Evolutionary conservation across 306 rosid genomes (phyloP), one percentile per base, ranked within the genome.

Genomic region (Malus sieversii): DNA sequence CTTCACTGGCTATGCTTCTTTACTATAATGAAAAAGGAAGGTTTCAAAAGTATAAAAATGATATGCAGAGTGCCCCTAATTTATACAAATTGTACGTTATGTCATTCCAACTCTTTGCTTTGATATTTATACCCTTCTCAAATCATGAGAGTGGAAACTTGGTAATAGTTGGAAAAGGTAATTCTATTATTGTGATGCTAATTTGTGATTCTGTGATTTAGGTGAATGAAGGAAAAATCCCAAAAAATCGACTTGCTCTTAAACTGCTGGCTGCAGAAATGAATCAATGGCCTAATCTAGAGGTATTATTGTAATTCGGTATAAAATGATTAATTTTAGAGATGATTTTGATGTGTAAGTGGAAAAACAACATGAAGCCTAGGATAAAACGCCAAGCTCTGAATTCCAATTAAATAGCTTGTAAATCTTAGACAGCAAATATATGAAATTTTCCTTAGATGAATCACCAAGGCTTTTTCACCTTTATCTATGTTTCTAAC

Each of bases 141-240:
- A 35, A 75, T 16, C 58, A 58, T 33, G 48, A 32, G 27, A 58
- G 57, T 10, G 18, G 55, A 61, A 14, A 6, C 1, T 40, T 70
- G 60, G 16, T 75, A 27, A 63, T 30, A 18, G 4, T 48, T 32
- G 40, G 14, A 72, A 8, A 42, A 53, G 10, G 38, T 58, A 65
- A 61, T 42, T 19, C 48, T 25, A 23, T 57, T 44, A 46, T 42
- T 60, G 46, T 14, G 35, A 30, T 35, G 2, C 5, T 32, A 71
- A 22, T 75, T 63, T 80, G 38, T 72, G 58, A 70, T 42, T 74
- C 68, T 15, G 66, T 35, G 12, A 77, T 78, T 73, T 64, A 95
- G 98, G 92, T 92, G 77, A 84, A 95, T 68, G 92, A 90, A 82
- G 97, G 99, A 29, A 90, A 90, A 78, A 70, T 92, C 76, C 99